Percentiles rank a stretch among this genome's conserved stretches.
Evolutionary conservation across 306 rosid genomes (phyloP).

Genomic region (Medicago ruthenica): DNA sequence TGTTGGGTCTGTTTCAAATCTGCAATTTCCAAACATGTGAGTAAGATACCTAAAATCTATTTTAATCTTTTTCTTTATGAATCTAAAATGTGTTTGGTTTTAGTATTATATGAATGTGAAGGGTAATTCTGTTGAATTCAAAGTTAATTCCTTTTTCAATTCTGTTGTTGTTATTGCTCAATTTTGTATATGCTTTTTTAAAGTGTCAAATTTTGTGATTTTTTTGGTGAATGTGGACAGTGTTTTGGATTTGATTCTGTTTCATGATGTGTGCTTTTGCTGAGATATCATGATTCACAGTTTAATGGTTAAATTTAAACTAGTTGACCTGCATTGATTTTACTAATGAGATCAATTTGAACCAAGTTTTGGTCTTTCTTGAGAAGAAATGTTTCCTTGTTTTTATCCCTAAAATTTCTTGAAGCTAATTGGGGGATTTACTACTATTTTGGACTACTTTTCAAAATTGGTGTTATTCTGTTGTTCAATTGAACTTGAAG

Average conservation of each 20-base stretch:
- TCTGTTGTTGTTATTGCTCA: neutral
- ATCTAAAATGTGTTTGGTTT: conserved; percentile 40
- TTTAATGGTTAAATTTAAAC: neutral
- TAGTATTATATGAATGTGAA: conserved; percentile 14
- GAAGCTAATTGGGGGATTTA: conserved; percentile 22
- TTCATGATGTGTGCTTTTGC: conserved; percentile 32
- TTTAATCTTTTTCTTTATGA: conserved; percentile 32
- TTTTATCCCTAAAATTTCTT: conserved; percentile 1
- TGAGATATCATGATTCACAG: conserved; percentile 28
- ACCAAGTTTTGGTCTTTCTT: neutral
- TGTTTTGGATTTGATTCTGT: conserved; percentile 38
- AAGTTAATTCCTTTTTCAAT: neutral
- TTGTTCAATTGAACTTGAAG: conserved; percentile 32
- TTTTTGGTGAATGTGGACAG: neutral
- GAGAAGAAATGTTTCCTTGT: conserved; percentile 20
- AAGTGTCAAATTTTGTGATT: conserved; percentile 38
- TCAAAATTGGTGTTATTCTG: conserved; percentile 20
- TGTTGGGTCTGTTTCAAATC: conserved; percentile 41
- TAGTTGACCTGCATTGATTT: conserved; percentile 29
- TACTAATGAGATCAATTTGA: neutral
- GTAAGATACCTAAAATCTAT: conserved; percentile 33
- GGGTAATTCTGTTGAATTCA: conserved; percentile 11
- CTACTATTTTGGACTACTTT: conserved; percentile 18
- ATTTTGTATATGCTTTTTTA: conserved; percentile 8
- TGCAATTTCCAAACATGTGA: conserved; percentile 23